Evolutionary conservation across 1,284 basidiomycete genomes (phyloP), one percentile per base, ranked within the genome.

Genomic region (Cryptococcus wingfieldii): DNA sequence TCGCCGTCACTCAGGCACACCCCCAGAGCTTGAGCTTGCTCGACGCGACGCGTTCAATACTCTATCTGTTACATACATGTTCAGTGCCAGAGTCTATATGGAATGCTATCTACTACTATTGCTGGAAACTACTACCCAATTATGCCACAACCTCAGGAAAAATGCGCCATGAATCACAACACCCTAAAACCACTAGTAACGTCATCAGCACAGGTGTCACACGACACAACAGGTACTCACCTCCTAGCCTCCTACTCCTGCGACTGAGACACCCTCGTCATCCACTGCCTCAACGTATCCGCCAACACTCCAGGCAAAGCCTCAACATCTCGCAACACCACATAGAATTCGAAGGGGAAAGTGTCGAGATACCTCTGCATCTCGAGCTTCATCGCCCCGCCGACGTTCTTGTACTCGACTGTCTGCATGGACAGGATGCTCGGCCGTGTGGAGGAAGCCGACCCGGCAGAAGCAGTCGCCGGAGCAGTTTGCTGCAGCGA

Each of bases 331-430:
- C 92, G 81, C 46, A 99, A 79, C 16, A 99, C 89, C 50, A 98
- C 88, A 66, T 94, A 98, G 75, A 96, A 96, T 78, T 97, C 92
- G 79, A 98, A 98, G 0, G 96, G 96, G 83, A 99, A 98, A 4
- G 90, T 88, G 71, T 98, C 93, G 65, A 97, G 77, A 75, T 98
- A 98, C 49, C 90, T 84, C 67, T 88, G 83, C 81, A 97, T 85
- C 70, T 90, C 85, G 64, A 98, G 79, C 76, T 97, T 89, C 84
- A 94, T 86, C 60, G 77, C 75, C 19, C 95, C 95, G 60, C 89
- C 85, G n/a, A 89, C 83, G 51, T 82, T 83, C 71, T 86, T 87
- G 81, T 94, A 96, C 51, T 87, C 86, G 18, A 90, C 93, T 63
- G 90, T 89, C 62, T 91, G 89, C 88, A 98, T 96, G 14, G 88